Conservation (phyloP, 2,329 filamentous ascomycete species). For the Aspergillus carbonarius region DNA sequence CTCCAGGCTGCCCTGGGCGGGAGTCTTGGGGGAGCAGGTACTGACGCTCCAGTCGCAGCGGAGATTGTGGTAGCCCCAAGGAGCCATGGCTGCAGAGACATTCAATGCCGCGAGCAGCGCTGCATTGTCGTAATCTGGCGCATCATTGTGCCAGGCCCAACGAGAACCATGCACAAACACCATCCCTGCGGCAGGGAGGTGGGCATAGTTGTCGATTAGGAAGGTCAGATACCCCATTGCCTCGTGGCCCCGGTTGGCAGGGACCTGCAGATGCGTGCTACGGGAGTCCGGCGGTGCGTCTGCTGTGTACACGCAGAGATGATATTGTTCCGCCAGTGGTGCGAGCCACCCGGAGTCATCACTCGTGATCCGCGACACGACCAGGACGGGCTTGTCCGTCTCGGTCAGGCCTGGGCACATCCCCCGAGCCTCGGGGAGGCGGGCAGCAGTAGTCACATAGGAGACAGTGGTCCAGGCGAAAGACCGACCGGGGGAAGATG, state of each 20-base stretch:
- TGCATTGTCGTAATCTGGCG: slow-evolving; percentile 46
- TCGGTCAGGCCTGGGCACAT: slow-evolving; percentile 43
- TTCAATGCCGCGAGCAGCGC: slow-evolving; percentile 42
- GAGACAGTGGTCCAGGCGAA: slow-evolving; percentile 48
- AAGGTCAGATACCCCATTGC: slow-evolving; percentile 51
- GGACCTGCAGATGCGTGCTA: slow-evolving; percentile 41
- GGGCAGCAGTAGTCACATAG: slow-evolving; percentile 41
- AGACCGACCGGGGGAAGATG: slow-evolving; percentile 29
- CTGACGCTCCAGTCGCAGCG: slow-evolving; percentile 53
- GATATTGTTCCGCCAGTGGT: slow-evolving; percentile 39
- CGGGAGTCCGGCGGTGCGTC: slow-evolving; percentile 32
- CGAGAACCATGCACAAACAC: slow-evolving; percentile 48
- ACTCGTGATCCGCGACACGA: slow-evolving; percentile 44
- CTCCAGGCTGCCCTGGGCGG: slow-evolving; percentile 45
- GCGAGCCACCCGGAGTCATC: slow-evolving; percentile 48
- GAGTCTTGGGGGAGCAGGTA: slow-evolving; percentile 35
- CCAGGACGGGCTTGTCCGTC: slow-evolving; percentile 44
- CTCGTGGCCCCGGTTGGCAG: slow-evolving; percentile 49
- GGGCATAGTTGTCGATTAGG: slow-evolving; percentile 48
- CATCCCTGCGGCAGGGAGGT: slow-evolving; percentile 38
- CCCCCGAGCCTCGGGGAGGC: slow-evolving; percentile 39
- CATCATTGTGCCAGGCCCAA: slow-evolving; percentile 49
- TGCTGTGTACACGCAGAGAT: slow-evolving; percentile 48
- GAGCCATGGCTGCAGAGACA: slow-evolving; percentile 38
- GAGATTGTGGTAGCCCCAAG: slow-evolving; percentile 49